A percentile compares a stretch with the other conserved stretches of the same genome.
Evolutionary conservation across 495 filamentous ascomycete species (phyloP).

Genomic region (Penicillium goetzii): DNA sequence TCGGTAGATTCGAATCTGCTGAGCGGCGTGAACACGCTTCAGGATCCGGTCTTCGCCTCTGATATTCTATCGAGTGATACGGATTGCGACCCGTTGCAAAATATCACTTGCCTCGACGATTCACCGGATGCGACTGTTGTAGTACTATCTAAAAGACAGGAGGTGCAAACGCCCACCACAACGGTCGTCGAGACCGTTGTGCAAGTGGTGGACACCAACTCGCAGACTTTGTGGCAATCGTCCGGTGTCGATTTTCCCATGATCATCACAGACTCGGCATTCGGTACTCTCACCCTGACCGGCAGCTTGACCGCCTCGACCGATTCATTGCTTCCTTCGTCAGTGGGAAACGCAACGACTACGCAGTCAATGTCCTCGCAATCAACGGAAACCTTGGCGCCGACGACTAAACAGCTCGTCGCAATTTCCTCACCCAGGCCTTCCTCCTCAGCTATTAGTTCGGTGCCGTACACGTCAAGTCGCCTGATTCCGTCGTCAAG

Average conservation of each 20-base stretch:
- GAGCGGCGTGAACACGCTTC: neutral
- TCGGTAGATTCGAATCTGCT: conserved; percentile 9
- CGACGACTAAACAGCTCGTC: neutral
- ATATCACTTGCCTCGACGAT: conserved; percentile 17
- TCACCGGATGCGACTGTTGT: neutral
- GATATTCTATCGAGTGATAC: conserved; percentile 12
- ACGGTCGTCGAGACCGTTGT: conserved; percentile 24
- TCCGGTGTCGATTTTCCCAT: conserved; percentile 19
- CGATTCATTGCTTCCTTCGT: neutral
- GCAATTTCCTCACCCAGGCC: conserved; percentile 17
- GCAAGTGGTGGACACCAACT: conserved; percentile 29
- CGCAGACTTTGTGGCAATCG: conserved; percentile 26
- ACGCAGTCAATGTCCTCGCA: conserved; percentile 8
- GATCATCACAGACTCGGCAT: conserved; percentile 25
- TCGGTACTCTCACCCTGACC: conserved; percentile 21
- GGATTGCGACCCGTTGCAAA: conserved; percentile 21
- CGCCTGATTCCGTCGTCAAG: conserved; percentile 18
- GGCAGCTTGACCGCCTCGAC: conserved; percentile 2
- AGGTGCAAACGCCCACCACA: conserved; percentile 12
- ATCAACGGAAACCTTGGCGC: neutral
- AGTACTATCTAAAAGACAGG: conserved; percentile 25
- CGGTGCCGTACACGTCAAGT: conserved; percentile 18
- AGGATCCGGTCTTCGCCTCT: conserved; percentile 5
- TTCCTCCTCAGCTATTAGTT: conserved; percentile 14
- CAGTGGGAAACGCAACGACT: conserved; percentile 8